Evolutionary conservation across 2,329 filamentous ascomycete species (phyloP).

Genomic region (Cladosporium sp.): DNA sequence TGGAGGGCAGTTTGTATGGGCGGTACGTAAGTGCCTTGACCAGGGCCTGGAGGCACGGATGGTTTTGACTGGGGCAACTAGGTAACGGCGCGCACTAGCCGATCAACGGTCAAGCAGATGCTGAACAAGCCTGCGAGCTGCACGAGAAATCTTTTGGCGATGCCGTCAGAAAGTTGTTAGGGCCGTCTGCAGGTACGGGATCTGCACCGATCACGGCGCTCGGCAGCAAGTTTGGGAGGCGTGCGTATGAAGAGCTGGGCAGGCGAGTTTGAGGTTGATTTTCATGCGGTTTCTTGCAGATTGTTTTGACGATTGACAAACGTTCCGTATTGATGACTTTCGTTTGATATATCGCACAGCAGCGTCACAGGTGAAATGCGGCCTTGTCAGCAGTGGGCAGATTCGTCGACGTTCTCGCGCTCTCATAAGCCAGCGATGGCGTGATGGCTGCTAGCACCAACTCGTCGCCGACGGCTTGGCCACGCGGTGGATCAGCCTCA

Average conservation of each 20-base stretch:
- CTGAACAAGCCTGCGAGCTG: neutral
- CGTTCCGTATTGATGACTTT: too few species aligned
- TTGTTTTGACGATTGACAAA: too few species aligned
- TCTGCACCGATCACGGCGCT: constrained; percentile 9
- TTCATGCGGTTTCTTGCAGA: neutral
- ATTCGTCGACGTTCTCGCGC: neutral
- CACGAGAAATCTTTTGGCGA: neutral
- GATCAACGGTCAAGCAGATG: neutral
- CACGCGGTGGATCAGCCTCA: neutral
- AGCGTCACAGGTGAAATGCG: neutral
- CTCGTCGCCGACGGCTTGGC: neutral
- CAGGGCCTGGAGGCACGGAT: constrained; percentile 1
- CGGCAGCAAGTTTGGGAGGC: neutral
- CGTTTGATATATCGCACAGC: neutral
- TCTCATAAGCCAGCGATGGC: constrained; percentile 10
- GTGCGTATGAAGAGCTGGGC: neutral
- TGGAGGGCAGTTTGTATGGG: neutral
- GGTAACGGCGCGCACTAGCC: neutral
- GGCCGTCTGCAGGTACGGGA: constrained; percentile 10
- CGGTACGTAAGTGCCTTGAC: neutral
- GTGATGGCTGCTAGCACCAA: constrained; percentile 6
- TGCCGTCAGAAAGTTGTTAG: neutral
- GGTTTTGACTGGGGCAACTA: constrained; percentile 7
- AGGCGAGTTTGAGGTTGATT: constrained; percentile 4
- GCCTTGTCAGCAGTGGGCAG: neutral